phyloP scores from a whole-genome alignment of 495 filamentous ascomycete genomes.

The Annulohypoxylon maeteangense region DNA sequence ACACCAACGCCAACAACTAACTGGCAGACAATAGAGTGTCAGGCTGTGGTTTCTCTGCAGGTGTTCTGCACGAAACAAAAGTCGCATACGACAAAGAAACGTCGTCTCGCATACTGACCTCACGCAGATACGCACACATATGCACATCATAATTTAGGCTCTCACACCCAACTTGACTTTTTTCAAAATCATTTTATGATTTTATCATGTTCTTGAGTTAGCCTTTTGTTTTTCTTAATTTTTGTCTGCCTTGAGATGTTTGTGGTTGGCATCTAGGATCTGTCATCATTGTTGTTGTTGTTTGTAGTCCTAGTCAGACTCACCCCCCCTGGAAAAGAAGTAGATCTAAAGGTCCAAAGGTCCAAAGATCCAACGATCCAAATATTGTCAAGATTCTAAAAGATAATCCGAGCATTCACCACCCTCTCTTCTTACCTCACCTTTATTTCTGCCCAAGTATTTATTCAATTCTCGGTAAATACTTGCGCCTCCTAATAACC shows the following conservation, averaged over 20 bases:
- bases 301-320: conserved; percentile 37
- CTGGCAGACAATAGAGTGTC: not conserved
- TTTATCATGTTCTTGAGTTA: conserved; percentile 12
- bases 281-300: conserved; percentile 16
- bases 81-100: conserved; percentile 26
- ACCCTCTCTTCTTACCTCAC: conserved; percentile 7
- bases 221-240: too few species aligned
- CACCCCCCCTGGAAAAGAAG: conserved; percentile 40
- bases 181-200: not conserved
- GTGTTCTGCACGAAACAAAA: conserved; percentile 28
- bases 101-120: conserved; percentile 27
- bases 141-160: conserved; percentile 36
- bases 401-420: conserved; percentile 14
- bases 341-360: too few species aligned
- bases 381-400: too few species aligned
- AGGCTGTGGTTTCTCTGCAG: conserved; percentile 34
- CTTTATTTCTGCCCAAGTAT: too few species aligned
- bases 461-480: conserved; percentile 18
- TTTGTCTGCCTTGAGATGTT: conserved; percentile 20
- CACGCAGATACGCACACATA: conserved; percentile 30
- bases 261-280: conserved; percentile 32
- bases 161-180: conserved; percentile 6
- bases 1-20: not conserved
- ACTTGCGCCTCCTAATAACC: conserved; percentile 15
- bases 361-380: too few species aligned